Evolutionary conservation across 768 basidiomycete species (phyloP).

Genomic region (Rhodotorula taiwanensis): DNA sequence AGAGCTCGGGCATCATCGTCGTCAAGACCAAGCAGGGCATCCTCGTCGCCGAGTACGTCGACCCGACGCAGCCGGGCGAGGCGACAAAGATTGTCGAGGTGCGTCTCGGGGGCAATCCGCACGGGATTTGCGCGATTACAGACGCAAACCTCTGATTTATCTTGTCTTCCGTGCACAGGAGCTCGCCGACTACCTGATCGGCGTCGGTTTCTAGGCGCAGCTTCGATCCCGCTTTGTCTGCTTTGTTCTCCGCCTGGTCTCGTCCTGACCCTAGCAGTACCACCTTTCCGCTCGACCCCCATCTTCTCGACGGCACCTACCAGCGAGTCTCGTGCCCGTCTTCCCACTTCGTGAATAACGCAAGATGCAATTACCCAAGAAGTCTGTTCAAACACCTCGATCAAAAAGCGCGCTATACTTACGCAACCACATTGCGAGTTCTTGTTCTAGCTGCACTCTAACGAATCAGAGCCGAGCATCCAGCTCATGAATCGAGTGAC

Average conservation of each 20-base stretch:
- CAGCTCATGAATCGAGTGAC: too few species aligned
- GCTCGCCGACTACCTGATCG: slow-evolving; percentile 72
- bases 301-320: not conserved
- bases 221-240: not conserved
- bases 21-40: slow-evolving; percentile 81
- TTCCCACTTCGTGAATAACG: too few species aligned
- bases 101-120: too few species aligned
- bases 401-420: not conserved
- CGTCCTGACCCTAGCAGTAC: not conserved
- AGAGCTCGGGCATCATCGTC: slow-evolving; percentile 67
- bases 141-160: too few species aligned
- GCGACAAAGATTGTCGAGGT: slow-evolving; percentile 58
- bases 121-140: too few species aligned
- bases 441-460: too few species aligned
- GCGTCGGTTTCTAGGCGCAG: slow-evolving; percentile 33
- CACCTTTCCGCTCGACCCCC: not conserved
- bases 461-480: too few species aligned
- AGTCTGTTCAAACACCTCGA: too few species aligned
- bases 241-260: not conserved
- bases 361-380: too few species aligned
- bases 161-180: slow-evolving; percentile 23
- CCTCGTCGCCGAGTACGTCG: slow-evolving; percentile 66
- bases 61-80: slow-evolving; percentile 62
- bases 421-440: too few species aligned
- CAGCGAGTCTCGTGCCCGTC: not conserved